Conservation (phyloP, 2,329 filamentous ascomycete species). For the Cladophialophora exuberans region DNA sequence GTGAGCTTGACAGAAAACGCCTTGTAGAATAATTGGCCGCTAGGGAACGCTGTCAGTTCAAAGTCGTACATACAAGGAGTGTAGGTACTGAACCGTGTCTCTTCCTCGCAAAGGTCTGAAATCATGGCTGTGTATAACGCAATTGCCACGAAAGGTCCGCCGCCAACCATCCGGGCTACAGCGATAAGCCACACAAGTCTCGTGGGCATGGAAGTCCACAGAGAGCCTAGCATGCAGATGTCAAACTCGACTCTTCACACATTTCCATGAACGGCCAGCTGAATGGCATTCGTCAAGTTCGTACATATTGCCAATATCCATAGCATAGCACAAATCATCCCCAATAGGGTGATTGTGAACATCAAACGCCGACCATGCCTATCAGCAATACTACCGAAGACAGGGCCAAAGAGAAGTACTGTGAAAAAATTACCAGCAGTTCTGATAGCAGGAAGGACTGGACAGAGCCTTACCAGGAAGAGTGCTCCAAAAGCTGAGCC, state of each 20-base stretch:
- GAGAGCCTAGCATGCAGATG: background rate
- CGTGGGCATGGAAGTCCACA: background rate
- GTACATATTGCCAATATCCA: background rate
- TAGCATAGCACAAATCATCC: background rate
- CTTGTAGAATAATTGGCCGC: background rate
- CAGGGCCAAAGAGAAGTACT: background rate
- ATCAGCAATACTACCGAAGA: background rate
- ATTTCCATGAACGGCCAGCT: background rate
- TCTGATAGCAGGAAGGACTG: background rate
- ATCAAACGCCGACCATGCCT: background rate
- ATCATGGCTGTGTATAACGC: background rate
- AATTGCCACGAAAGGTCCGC: background rate
- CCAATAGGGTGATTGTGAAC: background rate
- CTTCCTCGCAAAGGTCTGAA: background rate
- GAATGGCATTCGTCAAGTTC: background rate
- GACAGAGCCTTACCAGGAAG: background rate
- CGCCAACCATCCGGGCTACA: background rate
- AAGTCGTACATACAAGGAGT: background rate
- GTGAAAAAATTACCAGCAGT: background rate
- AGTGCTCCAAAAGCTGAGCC: background rate
- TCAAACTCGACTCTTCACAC: background rate
- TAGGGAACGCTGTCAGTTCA: background rate
- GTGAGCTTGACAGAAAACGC: background rate
- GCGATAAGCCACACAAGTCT: background rate
- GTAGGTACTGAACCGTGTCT: background rate